Percentiles rank a stretch among this genome's conserved stretches.
Evolutionary conservation across 129 eudicot genomes (phyloP).

Genomic region (Kitagawia praeruptora): DNA sequence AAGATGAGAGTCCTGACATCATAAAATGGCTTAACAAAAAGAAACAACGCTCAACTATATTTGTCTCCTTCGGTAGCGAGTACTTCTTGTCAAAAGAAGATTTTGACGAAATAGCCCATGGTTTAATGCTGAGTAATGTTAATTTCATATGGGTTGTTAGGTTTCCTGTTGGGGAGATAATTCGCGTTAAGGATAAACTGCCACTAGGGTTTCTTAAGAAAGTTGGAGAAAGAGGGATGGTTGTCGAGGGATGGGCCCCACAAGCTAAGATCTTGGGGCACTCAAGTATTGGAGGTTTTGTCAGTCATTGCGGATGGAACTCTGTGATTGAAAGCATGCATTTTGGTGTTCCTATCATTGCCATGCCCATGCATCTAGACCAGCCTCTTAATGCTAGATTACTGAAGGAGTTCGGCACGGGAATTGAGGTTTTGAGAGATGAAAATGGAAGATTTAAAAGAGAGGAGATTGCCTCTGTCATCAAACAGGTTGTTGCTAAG

Average conservation of each 20-base stretch:
- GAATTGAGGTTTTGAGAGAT: constrained; percentile 6
- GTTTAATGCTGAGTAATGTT: constrained; percentile 12
- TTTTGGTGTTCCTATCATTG: constrained; percentile 1
- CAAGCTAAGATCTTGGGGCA: constrained; percentile 13
- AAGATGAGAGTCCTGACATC: constrained; percentile 1
- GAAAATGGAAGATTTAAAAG: neutral
- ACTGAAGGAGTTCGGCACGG: neutral
- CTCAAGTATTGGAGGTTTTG: constrained; percentile 8
- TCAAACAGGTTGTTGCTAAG: neutral
- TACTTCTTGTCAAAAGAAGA: constrained; percentile 8
- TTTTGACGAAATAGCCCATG: constrained; percentile 16
- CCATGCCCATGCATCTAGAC: constrained; percentile 8
- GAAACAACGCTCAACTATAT: neutral
- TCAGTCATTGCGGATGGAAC: constrained; percentile 11
- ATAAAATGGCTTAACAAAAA: constrained; percentile 3
- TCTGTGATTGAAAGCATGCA: constrained; percentile 7
- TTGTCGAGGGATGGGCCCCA: constrained; percentile 19
- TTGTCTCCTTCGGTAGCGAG: constrained; percentile 20
- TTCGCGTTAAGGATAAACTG: neutral
- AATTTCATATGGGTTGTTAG: constrained; percentile 12
- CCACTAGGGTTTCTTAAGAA: constrained; percentile 10
- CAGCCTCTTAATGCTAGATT: constrained; percentile 11
- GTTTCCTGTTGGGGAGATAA: constrained; percentile 10
- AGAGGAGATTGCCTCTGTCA: neutral
- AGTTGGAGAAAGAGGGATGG: neutral